Conservation (phyloP, 2,329 filamentous ascomycete species). For the Aspergillus thermomutatus region DNA sequence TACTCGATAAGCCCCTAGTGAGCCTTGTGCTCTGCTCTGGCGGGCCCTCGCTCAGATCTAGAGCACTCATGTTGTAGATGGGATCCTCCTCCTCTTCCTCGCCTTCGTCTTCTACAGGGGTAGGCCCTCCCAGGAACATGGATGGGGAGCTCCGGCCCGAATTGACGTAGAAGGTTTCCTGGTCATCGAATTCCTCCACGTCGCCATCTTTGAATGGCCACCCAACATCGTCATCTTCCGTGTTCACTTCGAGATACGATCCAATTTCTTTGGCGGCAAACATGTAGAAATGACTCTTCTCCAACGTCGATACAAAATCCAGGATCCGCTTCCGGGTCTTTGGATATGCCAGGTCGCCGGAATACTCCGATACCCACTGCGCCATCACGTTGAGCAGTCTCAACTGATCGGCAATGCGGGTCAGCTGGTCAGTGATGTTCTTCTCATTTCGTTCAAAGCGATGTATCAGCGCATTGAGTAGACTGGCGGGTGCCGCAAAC, state of each 20-base stretch:
- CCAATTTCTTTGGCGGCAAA: constrained; percentile 83
- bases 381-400: constrained; percentile 80
- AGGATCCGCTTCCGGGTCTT: constrained; percentile 69
- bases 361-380: constrained; percentile 85
- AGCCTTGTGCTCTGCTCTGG: constrained; percentile 36
- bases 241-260: constrained; percentile 68
- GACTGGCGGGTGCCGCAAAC: constrained; percentile 75
- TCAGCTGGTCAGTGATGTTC: constrained; percentile 68
- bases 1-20: constrained; percentile 38
- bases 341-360: constrained; percentile 84
- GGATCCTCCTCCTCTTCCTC: constrained; percentile 35
- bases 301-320: constrained; percentile 71
- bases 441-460: constrained; percentile 70
- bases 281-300: constrained; percentile 75
- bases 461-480: constrained; percentile 68
- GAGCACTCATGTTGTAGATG: constrained; percentile 36
- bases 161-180: constrained; percentile 40
- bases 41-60: constrained; percentile 39
- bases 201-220: constrained; percentile 83
- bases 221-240: constrained; percentile 84
- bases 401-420: constrained; percentile 75
- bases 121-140: constrained; percentile 27
- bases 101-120: constrained; percentile 16
- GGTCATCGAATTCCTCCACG: constrained; percentile 42
- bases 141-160: constrained; percentile 41